These are phyloP conservation scores for Penicillium cosmopolitanum DNA, from an alignment of 495 filamentous ascomycete species.

Conservation along the genomic window DNA sequence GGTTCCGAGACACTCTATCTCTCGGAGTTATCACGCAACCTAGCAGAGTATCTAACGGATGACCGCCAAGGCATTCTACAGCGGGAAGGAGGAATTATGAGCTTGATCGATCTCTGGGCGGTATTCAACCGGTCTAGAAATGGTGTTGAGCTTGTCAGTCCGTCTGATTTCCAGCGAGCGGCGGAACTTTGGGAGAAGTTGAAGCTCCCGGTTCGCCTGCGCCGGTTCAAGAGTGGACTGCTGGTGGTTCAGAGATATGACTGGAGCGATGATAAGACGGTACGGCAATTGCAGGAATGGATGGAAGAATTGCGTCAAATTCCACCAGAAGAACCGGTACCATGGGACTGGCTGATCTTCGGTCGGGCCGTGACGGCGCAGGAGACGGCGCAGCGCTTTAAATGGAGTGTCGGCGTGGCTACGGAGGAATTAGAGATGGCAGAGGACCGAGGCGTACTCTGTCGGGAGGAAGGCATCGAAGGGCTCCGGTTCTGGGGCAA, in stretches of 20 bases:
- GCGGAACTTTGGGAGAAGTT: conserved; percentile 86
- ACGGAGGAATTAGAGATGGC: conserved; percentile 97
- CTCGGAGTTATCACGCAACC: conserved; percentile 80
- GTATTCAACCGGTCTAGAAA: conserved; percentile 95
- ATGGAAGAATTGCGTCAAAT: conserved; percentile 69
- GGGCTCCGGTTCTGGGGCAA: conserved; percentile 85
- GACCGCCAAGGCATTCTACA: conserved; percentile 79
- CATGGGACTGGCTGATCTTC: conserved; percentile 76
- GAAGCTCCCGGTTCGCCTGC: conserved; percentile 80
- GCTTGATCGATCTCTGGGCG: conserved; percentile 94
- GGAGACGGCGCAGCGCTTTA: conserved; percentile 87
- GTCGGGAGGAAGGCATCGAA: conserved; percentile 82
- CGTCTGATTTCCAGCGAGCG: conserved; percentile 88
- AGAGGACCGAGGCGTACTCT: conserved; percentile 80
- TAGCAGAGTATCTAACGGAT: conserved; percentile 94
- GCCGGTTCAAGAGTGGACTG: conserved; percentile 88
- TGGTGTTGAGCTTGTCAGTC: conserved; percentile 92
- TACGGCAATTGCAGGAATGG: conserved; percentile 76
- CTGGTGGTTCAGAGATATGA: conserved; percentile 89
- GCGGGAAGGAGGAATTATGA: conserved; percentile 91
- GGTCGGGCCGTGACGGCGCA: conserved; percentile 88
- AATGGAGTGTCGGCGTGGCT: conserved; percentile 98
- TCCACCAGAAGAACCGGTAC: conserved; percentile 63
- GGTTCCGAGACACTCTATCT: conserved; percentile 64
- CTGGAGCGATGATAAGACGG: conserved; percentile 88